Conservation (phyloP, 495 filamentous ascomycete species). For the Annulohypoxylon bovei region DNA sequence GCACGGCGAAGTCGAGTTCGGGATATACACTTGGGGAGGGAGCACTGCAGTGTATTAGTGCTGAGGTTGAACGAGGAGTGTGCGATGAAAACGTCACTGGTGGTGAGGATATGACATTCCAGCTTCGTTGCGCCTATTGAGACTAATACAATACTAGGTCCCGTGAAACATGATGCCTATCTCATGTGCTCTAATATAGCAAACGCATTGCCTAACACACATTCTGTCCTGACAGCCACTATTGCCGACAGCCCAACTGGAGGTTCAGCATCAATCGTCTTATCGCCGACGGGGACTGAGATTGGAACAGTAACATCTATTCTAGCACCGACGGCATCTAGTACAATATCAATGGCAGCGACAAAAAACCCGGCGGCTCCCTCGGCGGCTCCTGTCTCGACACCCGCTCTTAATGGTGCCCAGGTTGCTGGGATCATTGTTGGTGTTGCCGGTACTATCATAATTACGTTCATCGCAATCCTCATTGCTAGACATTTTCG, state of each 20-base stretch:
- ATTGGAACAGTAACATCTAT: constrained; percentile 29
- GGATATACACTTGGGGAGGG: constrained; percentile 78
- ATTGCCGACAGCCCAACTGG: constrained; percentile 30
- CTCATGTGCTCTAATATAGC: constrained; percentile 66
- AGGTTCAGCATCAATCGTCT: constrained; percentile 34
- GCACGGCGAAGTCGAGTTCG: constrained; percentile 63
- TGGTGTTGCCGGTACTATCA: constrained; percentile 53
- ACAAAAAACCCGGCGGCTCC: constrained; percentile 15
- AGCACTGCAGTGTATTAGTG: constrained; percentile 69
- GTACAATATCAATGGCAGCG: constrained; percentile 14
- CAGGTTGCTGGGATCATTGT: constrained; percentile 61
- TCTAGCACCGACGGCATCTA: constrained; percentile 19
- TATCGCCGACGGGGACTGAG: constrained; percentile 21
- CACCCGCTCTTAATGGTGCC: constrained; percentile 42
- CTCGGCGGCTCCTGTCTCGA: constrained; percentile 10
- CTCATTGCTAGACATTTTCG: constrained; percentile 54
- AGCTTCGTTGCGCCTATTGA: neutral
- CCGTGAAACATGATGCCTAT: constrained; percentile 57
- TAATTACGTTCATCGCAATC: constrained; percentile 52
- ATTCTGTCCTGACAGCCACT: constrained; percentile 66
- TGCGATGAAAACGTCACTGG: constrained; percentile 51
- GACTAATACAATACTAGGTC: constrained; percentile 46
- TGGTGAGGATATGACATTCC: constrained; percentile 46
- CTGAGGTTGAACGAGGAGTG: constrained; percentile 52
- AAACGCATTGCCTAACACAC: constrained; percentile 66